These are phyloP conservation scores for Salix koriyanagi DNA, from an alignment of 345 rosid genomes.

Conservation along the genomic window DNA sequence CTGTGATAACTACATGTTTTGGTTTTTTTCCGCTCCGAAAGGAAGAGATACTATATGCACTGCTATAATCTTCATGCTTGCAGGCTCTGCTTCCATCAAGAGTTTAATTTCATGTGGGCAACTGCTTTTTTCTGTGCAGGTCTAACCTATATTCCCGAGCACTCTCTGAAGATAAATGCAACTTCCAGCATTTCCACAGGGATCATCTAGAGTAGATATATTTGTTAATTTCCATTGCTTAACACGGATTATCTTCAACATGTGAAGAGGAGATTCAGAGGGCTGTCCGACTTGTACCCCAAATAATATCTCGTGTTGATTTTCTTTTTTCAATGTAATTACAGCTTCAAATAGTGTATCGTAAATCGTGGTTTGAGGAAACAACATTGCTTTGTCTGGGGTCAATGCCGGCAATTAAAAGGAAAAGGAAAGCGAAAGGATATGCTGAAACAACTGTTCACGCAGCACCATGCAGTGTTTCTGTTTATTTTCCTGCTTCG, in stretches of 20 bases:
- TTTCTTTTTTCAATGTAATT: not conserved
- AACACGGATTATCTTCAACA: not conserved
- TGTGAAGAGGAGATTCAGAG: conserved; percentile 1
- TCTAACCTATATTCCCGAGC: conserved; percentile 79
- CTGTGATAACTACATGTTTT: not conserved
- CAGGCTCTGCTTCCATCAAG: not conserved
- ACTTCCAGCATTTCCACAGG: conserved; percentile 80
- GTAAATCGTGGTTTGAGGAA: conserved; percentile 1
- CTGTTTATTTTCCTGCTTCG: too few species aligned
- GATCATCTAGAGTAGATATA: conserved; percentile 27
- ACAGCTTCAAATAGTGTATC: conserved; percentile 8
- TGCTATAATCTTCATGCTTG: not conserved
- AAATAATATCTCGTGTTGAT: conserved; percentile 1
- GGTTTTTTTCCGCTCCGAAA: too few species aligned
- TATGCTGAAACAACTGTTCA: too few species aligned
- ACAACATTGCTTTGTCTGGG: not conserved
- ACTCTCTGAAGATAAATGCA: conserved; percentile 83
- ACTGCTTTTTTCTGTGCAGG: conserved; percentile 44
- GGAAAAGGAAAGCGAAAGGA: too few species aligned
- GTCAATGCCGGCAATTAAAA: too few species aligned
- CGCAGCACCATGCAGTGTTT: too few species aligned
- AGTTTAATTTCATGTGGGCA: not conserved
- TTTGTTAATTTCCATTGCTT: conserved; percentile 1
- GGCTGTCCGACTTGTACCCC: not conserved
- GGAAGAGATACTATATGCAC: too few species aligned